Evolutionary conservation across 1,284 basidiomycete genomes (phyloP), one percentile per base, ranked within the genome.

Genomic region (Schizopora paradoxa): DNA sequence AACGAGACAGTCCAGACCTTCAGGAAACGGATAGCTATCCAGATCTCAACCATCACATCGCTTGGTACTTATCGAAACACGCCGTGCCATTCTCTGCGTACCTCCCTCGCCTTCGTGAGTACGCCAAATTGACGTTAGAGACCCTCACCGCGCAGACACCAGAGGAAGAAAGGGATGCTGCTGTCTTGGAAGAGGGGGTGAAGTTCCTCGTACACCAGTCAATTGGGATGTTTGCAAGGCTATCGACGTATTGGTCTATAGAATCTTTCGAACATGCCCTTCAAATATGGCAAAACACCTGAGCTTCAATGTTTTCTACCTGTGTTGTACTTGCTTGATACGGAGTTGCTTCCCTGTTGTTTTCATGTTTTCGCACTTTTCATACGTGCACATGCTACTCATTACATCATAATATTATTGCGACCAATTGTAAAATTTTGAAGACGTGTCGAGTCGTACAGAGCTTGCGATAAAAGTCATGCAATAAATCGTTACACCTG

Each of bases 51-150:
- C 61, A 58, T 14, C 54, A 62, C 35, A 64, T 75, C 2, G 66
- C 70, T 1, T 76, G 74, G 74, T 87, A 87, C 56, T 67, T 87
- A n/a, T 59, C 77, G 38, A 66, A 82, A 43, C 78, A 85, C 54
- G 73, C 73, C 6, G 80, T 86, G 1, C 84, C 84, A 0, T 78
- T 76, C 1, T 77, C 82, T 1, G 78, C 77, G 0, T 57, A 86
- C 18, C 69, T 87, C 6, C 65, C 69, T 3, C 67, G 82, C 6
- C 64, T 87, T 44, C 72, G 70, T 37, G 68, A 69, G 31, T 69
- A 85, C 0, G 82, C 82, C 1, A 64, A 66, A 6, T 76, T 81
- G 33, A 38, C 28, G 26, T 8, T 49, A 8, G 26, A 29, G 16
- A 45, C 18, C 23, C 35, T 32, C 32, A 16, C n/a, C 7, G 16